Percentiles rank a stretch among this genome's conserved stretches.
These are phyloP conservation scores for Pseudogymnoascus sp. DNA, from an alignment of 2,329 filamentous ascomycete genomes.

Conservation along the genomic window DNA sequence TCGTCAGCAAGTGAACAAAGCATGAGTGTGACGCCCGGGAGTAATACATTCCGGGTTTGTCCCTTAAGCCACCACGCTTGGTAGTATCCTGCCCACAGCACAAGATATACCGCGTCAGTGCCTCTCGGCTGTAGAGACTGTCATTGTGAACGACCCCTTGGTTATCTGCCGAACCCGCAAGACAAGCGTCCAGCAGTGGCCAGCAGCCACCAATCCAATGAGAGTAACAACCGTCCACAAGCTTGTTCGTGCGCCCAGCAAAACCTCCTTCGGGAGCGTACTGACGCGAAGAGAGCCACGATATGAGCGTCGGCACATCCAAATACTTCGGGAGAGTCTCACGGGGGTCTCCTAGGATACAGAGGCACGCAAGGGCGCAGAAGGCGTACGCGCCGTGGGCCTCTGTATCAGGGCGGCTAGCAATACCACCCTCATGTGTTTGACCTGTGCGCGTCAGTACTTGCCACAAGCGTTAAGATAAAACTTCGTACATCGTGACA, in stretches of 20 bases:
- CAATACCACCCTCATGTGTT: conserved; percentile 91
- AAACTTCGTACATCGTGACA: conserved; percentile 61
- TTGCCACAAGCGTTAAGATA: background rate
- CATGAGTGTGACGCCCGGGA: conserved; percentile 8
- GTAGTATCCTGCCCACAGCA: conserved; percentile 73
- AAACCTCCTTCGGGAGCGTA: conserved; percentile 88
- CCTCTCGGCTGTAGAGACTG: conserved; percentile 71
- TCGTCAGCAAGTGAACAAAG: conserved; percentile 8
- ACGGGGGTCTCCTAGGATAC: conserved; percentile 73
- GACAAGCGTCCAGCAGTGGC: conserved; percentile 75
- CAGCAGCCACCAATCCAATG: conserved; percentile 97
- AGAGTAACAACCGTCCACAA: conserved; percentile 96
- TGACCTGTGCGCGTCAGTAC: conserved; percentile 49
- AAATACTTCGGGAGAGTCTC: conserved; percentile 65
- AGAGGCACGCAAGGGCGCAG: conserved; percentile 81
- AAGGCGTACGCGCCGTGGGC: conserved; percentile 97
- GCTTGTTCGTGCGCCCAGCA: conserved; percentile 89
- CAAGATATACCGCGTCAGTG: conserved; percentile 80
- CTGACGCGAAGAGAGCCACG: conserved; percentile 85
- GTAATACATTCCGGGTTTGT: conserved; percentile 79
- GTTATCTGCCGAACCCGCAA: conserved; percentile 37
- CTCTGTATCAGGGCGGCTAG: conserved; percentile 74
- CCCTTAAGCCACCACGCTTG: conserved; percentile 70
- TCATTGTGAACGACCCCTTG: conserved; percentile 25
- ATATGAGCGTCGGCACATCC: conserved; percentile 65